Evolutionary conservation across 306 rosid genomes (phyloP).

Genomic region (Chamaecrista fasciculata): DNA sequence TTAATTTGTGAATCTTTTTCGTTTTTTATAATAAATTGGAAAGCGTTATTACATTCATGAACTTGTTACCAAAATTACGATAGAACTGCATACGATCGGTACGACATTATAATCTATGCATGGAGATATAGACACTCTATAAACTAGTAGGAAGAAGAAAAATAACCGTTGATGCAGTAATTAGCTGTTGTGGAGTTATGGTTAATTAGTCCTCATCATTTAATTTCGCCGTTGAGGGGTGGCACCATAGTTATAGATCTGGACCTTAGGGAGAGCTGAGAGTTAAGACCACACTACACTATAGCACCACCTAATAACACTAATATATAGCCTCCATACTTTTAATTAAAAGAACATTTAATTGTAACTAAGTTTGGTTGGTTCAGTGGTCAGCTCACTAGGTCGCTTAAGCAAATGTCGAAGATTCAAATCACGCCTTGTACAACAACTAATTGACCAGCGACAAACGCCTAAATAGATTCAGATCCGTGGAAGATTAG

Average conservation of each 20-base stretch:
- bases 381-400: too few relatives aligned
- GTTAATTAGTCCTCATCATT: background rate
- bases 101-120: background rate
- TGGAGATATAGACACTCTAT: background rate
- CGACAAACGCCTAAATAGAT: too few relatives aligned
- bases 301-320: too few relatives aligned
- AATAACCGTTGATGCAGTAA: too few relatives aligned
- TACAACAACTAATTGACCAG: too few relatives aligned
- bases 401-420: too few relatives aligned
- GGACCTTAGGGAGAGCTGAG: background rate
- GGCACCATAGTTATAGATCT: background rate
- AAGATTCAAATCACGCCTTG: too few relatives aligned
- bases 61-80: background rate
- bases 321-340: too few relatives aligned
- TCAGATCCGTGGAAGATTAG: too few relatives aligned
- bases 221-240: too few relatives aligned
- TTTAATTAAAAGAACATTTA: too few relatives aligned
- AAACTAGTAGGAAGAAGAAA: background rate
- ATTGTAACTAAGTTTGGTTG: too few relatives aligned
- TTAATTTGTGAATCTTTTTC: background rate
- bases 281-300: slow-evolving; percentile 10
- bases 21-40: background rate
- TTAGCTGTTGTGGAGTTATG: background rate
- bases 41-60: background rate
- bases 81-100: background rate